Percentiles rank a stretch among this genome's conserved stretches.
Conservation (phyloP, 768 basidiomycete species). For the Boletus edulis region DNA sequence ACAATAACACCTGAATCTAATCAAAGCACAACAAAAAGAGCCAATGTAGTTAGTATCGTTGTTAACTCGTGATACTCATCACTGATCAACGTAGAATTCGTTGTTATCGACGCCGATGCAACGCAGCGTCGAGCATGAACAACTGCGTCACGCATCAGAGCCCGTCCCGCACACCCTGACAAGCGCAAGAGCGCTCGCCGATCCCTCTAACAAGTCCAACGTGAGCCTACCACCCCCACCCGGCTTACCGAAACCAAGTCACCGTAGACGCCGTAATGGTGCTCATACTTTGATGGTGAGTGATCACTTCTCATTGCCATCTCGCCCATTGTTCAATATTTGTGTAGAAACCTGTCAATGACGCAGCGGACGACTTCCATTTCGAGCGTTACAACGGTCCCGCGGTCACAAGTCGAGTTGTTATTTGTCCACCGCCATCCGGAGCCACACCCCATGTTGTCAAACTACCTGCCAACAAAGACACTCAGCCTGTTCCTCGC, state of each 20-base stretch:
- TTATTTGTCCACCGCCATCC: slow-evolving; percentile 6
- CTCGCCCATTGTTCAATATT: neutral
- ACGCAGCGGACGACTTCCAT: neutral
- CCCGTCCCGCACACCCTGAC: neutral
- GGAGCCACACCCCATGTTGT: neutral
- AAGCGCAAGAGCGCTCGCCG: neutral
- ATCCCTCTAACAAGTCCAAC: neutral
- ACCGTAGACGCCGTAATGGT: neutral
- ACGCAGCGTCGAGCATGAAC: neutral
- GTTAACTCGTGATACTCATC: too few species aligned
- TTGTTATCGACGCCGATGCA: slow-evolving; percentile 1
- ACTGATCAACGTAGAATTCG: neutral
- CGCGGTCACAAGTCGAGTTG: neutral
- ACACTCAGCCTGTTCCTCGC: neutral
- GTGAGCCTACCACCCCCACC: slow-evolving; percentile 11
- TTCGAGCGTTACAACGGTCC: slow-evolving; percentile 9
- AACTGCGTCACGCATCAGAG: neutral
- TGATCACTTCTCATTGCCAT: neutral
- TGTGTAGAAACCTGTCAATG: slow-evolving; percentile 4
- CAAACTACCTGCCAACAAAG: slow-evolving; percentile 3
- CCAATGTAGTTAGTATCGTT: neutral
- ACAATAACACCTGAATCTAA: neutral
- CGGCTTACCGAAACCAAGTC: slow-evolving; percentile 1
- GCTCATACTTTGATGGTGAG: slow-evolving; percentile 1
- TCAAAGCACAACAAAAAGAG: neutral